Evolutionary conservation across 805 yeast species (phyloP).

Genomic region (Trichomonascus vanleenenianus): DNA sequence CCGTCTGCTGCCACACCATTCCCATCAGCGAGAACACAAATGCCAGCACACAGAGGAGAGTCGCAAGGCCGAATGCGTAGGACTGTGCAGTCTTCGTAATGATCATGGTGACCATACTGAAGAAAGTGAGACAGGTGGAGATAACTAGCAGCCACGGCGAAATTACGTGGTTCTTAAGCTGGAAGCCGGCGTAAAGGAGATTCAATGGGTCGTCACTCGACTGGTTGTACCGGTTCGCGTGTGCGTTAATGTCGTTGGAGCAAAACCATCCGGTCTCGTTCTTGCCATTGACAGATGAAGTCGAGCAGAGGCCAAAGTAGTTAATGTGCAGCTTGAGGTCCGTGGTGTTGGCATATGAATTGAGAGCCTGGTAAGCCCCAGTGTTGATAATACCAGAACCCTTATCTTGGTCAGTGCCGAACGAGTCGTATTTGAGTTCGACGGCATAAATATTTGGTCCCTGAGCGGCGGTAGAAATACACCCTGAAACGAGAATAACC

Average conservation of each 20-base stretch:
- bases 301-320: conserved; percentile 19
- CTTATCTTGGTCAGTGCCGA: not conserved
- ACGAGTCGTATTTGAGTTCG: conserved; percentile 12
- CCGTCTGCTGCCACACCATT: conserved; percentile 21
- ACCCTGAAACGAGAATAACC: conserved; percentile 14
- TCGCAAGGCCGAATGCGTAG: conserved; percentile 10
- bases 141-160: conserved; percentile 18
- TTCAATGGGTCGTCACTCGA: conserved; percentile 19
- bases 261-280: conserved; percentile 15
- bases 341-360: conserved; percentile 7
- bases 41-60: conserved; percentile 6
- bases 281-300: not conserved
- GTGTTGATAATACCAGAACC: conserved; percentile 13
- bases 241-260: conserved; percentile 9
- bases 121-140: conserved; percentile 9
- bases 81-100: conserved; percentile 7
- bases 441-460: conserved; percentile 15
- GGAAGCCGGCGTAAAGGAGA: conserved; percentile 10
- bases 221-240: conserved; percentile 4
- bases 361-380: conserved; percentile 9
- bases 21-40: conserved; percentile 13
- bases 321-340: conserved; percentile 14
- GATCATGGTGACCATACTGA: conserved; percentile 11
- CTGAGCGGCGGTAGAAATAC: conserved; percentile 11
- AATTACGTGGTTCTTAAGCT: conserved; percentile 7